Conservation (phyloP, 768 basidiomycete genomes). For the Mycena belliarum region DNA sequence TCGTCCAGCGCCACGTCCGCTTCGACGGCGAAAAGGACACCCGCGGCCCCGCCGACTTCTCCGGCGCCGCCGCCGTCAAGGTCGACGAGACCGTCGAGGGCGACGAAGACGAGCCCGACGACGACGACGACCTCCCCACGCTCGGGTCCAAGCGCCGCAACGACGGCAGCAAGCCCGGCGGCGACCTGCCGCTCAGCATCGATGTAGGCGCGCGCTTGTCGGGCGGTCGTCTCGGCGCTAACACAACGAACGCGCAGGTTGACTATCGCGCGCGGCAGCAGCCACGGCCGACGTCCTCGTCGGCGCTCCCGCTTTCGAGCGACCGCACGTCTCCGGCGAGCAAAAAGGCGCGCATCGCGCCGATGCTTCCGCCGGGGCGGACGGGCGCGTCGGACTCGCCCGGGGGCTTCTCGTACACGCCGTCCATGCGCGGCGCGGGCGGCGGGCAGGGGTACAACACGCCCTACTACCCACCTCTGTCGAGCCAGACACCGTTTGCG, state of each 20-base stretch:
- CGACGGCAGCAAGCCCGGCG: conserved; percentile 4
- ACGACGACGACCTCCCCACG: conserved; percentile 27
- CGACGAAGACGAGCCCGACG: conserved; percentile 31
- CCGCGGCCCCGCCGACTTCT: conserved; percentile 37
- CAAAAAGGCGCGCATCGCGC: conserved; percentile 21
- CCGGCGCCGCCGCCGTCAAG: conserved; percentile 26
- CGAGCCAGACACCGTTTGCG: conserved; percentile 6
- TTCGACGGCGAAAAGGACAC: conserved; percentile 41
- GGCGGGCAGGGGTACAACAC: conserved; percentile 12
- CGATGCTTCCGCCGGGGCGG: conserved; percentile 12
- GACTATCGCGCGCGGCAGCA: conserved; percentile 10
- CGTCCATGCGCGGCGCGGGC: conserved; percentile 18
- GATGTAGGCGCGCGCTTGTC: conserved; percentile 8
- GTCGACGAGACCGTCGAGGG: conserved; percentile 31
- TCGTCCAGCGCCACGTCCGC: conserved; percentile 60
- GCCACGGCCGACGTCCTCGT: conserved; percentile 9
- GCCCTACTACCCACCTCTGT: conserved; percentile 6
- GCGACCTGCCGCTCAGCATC: conserved; percentile 14
- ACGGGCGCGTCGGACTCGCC: not conserved
- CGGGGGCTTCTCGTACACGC: conserved; percentile 17
- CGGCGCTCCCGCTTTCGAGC: conserved; percentile 16
- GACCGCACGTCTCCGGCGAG: conserved; percentile 20
- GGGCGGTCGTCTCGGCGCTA: too few species aligned
- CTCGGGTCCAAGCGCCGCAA: conserved; percentile 16
- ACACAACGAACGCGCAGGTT: not conserved